A percentile compares a stretch with the other conserved stretches of the same genome.
Conservation (phyloP, 2,329 filamentous ascomycete genomes). For the Septoria petroselini region DNA sequence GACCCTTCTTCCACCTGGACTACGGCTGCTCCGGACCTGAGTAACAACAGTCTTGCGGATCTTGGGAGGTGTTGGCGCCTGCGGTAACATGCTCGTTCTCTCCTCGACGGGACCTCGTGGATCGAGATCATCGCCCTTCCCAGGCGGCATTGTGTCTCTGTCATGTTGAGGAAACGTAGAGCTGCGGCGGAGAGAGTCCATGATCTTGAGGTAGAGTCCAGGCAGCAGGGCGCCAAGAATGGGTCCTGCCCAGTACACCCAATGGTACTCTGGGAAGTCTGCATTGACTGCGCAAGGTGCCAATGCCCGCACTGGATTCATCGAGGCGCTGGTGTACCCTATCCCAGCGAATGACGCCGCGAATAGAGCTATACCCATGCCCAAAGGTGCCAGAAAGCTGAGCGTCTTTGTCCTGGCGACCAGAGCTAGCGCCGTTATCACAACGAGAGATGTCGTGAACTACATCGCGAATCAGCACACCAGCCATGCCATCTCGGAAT, state of each 20-base stretch:
- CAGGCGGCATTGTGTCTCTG: background rate
- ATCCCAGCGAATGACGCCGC: conserved; percentile 25
- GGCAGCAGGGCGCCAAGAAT: conserved; percentile 32
- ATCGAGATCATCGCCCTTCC: background rate
- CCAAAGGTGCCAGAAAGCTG: conserved; percentile 31
- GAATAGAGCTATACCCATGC: conserved; percentile 29
- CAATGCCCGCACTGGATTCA: conserved; percentile 38
- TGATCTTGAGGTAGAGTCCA: conserved; percentile 32
- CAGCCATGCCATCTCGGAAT: background rate
- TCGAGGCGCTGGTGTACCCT: conserved; percentile 36
- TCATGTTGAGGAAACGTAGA: background rate
- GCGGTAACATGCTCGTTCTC: conserved; percentile 1
- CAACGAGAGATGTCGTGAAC: conserved; percentile 34
- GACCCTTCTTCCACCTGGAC: conserved; percentile 12
- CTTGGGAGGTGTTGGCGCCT: conserved; percentile 8
- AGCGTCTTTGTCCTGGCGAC: conserved; percentile 32
- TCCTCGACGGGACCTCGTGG: background rate
- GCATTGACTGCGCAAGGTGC: conserved; percentile 32
- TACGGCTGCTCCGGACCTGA: conserved; percentile 2
- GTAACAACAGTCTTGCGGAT: conserved; percentile 7
- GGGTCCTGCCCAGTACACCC: conserved; percentile 34
- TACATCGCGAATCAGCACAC: conserved; percentile 18
- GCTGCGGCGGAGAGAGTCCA: background rate
- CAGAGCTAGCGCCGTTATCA: conserved; percentile 37
- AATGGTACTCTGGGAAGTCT: conserved; percentile 34